A percentile compares a stretch with the other conserved stretches of the same genome.
Conservation (phyloP, 768 basidiomycete genomes). For the Collybiopsis confluens region DNA sequence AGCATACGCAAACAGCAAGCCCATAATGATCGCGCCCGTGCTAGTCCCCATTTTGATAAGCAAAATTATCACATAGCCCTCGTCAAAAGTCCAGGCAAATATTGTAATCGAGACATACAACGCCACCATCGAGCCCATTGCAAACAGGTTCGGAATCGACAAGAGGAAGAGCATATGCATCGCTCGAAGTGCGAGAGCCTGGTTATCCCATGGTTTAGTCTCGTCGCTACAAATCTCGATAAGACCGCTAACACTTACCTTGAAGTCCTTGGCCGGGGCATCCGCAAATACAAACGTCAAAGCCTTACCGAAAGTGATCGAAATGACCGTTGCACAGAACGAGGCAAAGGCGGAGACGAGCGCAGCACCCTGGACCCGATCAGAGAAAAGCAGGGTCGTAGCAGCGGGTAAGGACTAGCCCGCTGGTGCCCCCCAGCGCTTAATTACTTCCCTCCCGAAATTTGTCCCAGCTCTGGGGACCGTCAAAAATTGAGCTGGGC, state of each 20-base stretch:
- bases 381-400: slow-evolving; percentile 9
- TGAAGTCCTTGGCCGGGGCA: slow-evolving; percentile 7
- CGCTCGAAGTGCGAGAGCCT: slow-evolving; percentile 6
- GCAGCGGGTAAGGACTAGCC: slow-evolving; percentile 11
- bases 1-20: slow-evolving; percentile 4
- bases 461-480: slow-evolving; percentile 7
- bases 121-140: slow-evolving; percentile 11
- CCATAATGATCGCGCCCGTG: slow-evolving; percentile 9
- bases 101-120: slow-evolving; percentile 12
- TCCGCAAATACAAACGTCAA: slow-evolving; percentile 11
- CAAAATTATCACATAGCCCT: background rate
- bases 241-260: background rate
- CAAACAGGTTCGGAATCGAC: slow-evolving; percentile 12
- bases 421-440: slow-evolving; percentile 14
- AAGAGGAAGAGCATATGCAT: slow-evolving; percentile 10
- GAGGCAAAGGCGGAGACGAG: slow-evolving; percentile 10
- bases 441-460: slow-evolving; percentile 11
- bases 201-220: background rate
- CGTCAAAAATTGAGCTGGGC: slow-evolving; percentile 8
- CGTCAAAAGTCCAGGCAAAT: slow-evolving; percentile 8
- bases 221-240: no score
- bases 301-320: slow-evolving; percentile 12
- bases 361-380: slow-evolving; percentile 8
- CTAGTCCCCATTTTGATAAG: slow-evolving; percentile 12
- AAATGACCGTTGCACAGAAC: slow-evolving; percentile 9